phyloP scores from a whole-genome alignment of 345 rosid genomes.

The Stellera chamaejasme region DNA sequence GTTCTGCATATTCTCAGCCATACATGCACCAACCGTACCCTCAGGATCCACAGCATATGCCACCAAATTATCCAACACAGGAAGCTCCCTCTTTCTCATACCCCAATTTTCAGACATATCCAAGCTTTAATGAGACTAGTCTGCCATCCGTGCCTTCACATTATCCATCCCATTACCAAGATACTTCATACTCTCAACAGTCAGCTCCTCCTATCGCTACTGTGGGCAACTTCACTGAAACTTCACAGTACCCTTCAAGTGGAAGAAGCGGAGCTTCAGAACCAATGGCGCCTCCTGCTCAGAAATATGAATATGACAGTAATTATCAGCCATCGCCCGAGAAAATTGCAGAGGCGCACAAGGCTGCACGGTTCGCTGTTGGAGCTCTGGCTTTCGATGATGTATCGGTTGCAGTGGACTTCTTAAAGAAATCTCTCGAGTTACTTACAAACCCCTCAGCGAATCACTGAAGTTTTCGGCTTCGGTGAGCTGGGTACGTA shows the following conservation, averaged over 20 bases:
- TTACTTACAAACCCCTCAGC: constrained; percentile 65
- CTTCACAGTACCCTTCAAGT: constrained; percentile 42
- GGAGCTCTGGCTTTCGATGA: constrained; percentile 97
- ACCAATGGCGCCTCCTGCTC: constrained; percentile 30
- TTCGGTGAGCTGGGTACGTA: not conserved
- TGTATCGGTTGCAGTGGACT: constrained; percentile 74
- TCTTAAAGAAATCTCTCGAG: constrained; percentile 75
- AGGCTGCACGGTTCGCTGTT: constrained; percentile 97
- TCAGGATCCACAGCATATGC: constrained; percentile 51
- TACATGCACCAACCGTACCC: constrained; percentile 46
- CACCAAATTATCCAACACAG: constrained; percentile 47
- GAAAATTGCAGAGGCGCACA: constrained; percentile 86
- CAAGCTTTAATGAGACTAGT: constrained; percentile 74
- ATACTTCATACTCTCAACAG: constrained; percentile 43
- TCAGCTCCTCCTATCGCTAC: constrained; percentile 51
- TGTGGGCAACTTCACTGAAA: constrained; percentile 37
- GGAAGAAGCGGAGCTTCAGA: constrained; percentile 42
- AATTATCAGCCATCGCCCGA: constrained; percentile 86
- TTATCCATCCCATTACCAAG: constrained; percentile 55
- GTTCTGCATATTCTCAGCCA: constrained; percentile 41
- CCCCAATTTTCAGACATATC: constrained; percentile 88
- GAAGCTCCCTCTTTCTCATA: constrained; percentile 46
- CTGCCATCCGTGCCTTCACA: constrained; percentile 64
- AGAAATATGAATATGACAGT: constrained; percentile 60
- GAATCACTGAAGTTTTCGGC: constrained; percentile 19